Conservation (phyloP, 139 green algal genomes). For the Chlamydomonas sp. region DNA sequence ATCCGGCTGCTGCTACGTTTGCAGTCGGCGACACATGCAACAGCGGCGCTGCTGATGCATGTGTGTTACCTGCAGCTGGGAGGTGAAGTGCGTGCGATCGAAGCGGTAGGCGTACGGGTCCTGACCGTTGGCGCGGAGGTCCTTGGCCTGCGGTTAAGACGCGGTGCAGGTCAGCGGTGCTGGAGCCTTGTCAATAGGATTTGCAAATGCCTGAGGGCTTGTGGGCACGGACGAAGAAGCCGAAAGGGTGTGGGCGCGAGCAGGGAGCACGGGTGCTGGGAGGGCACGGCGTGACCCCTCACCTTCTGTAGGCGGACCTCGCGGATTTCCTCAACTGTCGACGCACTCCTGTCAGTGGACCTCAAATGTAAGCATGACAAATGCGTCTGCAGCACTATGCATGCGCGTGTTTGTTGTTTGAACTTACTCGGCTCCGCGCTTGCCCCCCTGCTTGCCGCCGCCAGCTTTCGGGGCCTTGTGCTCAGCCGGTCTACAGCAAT, state of each 20-base stretch:
- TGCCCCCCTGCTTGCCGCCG: no score
- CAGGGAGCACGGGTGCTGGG: neutral
- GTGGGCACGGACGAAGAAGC: neutral
- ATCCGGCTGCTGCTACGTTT: no score
- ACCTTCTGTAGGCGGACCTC: slow-evolving; percentile 81
- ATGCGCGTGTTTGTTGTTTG: no score
- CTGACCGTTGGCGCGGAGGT: slow-evolving; percentile 72
- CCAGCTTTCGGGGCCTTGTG: no score
- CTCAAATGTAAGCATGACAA: no score
- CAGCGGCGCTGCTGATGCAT: neutral
- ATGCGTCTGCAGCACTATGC: no score
- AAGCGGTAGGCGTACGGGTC: slow-evolving; percentile 96
- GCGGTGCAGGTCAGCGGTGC: neutral
- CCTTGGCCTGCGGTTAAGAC: slow-evolving; percentile 52
- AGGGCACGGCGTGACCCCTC: neutral
- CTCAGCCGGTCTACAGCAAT: no score
- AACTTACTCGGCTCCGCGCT: no score
- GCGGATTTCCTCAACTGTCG: slow-evolving; percentile 74
- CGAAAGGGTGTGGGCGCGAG: neutral
- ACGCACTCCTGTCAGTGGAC: slow-evolving; percentile 31
- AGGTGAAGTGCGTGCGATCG: slow-evolving; percentile 83
- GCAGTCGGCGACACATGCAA: neutral
- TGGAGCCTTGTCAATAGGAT: neutral
- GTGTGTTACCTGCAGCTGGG: slow-evolving; percentile 75
- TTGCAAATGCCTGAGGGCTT: neutral